These are phyloP conservation scores for Penicillium hesseltinei DNA, from an alignment of 2,329 filamentous ascomycete species.

Conservation along the genomic window DNA sequence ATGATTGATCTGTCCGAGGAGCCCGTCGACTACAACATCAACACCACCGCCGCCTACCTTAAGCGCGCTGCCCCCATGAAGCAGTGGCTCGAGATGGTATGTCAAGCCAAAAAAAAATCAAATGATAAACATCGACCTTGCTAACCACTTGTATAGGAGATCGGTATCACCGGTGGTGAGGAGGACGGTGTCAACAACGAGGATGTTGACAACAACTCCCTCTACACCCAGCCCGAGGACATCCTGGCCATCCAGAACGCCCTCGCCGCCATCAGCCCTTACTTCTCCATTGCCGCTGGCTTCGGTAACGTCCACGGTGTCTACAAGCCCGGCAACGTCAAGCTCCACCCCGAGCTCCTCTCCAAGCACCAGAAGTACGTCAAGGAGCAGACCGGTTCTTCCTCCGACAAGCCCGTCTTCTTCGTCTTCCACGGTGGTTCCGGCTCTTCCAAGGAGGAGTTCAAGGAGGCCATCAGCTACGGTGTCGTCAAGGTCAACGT, in stretches of 20 bases:
- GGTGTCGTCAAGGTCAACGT: slow-evolving; percentile 99
- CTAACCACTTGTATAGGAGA: slow-evolving; percentile 54
- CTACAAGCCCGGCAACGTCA: slow-evolving; percentile 97
- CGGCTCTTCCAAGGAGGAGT: slow-evolving; percentile 87
- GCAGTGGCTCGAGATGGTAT: slow-evolving; percentile 98
- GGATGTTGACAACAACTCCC: slow-evolving; percentile 90
- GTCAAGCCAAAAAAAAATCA: slow-evolving; percentile 10
- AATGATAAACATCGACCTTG: background rate
- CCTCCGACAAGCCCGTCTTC: slow-evolving; percentile 89
- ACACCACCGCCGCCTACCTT: slow-evolving; percentile 88
- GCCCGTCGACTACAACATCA: slow-evolving; percentile 82
- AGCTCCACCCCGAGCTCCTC: slow-evolving; percentile 92
- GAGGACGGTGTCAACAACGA: slow-evolving; percentile 99
- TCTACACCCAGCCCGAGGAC: slow-evolving; percentile 98
- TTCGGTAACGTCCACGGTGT: slow-evolving; percentile 99
- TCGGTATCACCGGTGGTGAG: slow-evolving; percentile 94
- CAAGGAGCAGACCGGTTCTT: slow-evolving; percentile 70
- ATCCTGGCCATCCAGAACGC: slow-evolving; percentile 89
- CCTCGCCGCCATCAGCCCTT: slow-evolving; percentile 80
- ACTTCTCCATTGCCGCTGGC: slow-evolving; percentile 97
- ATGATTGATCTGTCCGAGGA: slow-evolving; percentile 99
- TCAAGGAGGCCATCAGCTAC: slow-evolving; percentile 79
- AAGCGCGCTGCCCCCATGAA: slow-evolving; percentile 94
- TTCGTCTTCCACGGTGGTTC: slow-evolving; percentile 99
- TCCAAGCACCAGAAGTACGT: slow-evolving; percentile 94